Conservation (phyloP, 1,139 yeast genomes). For the Sporopachydermia cereana region DNA sequence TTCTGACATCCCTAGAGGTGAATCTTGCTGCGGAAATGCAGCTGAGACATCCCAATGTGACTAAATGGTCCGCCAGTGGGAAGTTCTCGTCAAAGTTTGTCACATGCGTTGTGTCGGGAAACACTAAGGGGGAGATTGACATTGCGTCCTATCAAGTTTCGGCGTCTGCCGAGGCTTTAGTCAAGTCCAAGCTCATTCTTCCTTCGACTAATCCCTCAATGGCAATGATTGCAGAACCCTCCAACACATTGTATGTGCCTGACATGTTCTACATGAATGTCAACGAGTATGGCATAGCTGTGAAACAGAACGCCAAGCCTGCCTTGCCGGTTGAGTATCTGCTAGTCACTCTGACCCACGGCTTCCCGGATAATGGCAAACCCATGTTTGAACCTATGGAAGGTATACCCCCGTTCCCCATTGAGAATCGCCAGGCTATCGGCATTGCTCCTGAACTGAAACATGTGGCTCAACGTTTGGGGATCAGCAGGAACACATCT, state of each 20-base stretch:
- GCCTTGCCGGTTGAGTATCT: conserved; percentile 93
- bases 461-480: conserved; percentile 38
- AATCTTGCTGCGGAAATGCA: conserved; percentile 81
- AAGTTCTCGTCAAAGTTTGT: conserved; percentile 78
- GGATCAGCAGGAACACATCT: conserved; percentile 20
- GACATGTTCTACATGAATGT: conserved; percentile 78
- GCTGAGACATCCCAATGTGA: conserved; percentile 46
- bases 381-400: conserved; percentile 33
- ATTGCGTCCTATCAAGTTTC: conserved; percentile 87
- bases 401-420: conserved; percentile 39
- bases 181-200: conserved; percentile 71
- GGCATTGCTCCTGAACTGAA: conserved; percentile 62
- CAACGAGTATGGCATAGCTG: conserved; percentile 83
- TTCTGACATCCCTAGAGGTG: conserved; percentile 75
- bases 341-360: conserved; percentile 81
- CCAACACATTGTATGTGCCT: conserved; percentile 73
- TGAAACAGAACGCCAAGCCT: conserved; percentile 85
- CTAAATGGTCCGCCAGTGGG: conserved; percentile 58
- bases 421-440: conserved; percentile 67
- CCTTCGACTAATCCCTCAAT: conserved; percentile 89
- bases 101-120: conserved; percentile 82
- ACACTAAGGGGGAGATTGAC: conserved; percentile 76
- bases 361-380: conserved; percentile 63
- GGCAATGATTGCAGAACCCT: conserved; percentile 67
- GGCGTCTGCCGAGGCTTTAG: conserved; percentile 76